Evolutionary conservation across 2,329 filamentous ascomycete species (phyloP).

Genomic region (Fusarium pininemorale): DNA sequence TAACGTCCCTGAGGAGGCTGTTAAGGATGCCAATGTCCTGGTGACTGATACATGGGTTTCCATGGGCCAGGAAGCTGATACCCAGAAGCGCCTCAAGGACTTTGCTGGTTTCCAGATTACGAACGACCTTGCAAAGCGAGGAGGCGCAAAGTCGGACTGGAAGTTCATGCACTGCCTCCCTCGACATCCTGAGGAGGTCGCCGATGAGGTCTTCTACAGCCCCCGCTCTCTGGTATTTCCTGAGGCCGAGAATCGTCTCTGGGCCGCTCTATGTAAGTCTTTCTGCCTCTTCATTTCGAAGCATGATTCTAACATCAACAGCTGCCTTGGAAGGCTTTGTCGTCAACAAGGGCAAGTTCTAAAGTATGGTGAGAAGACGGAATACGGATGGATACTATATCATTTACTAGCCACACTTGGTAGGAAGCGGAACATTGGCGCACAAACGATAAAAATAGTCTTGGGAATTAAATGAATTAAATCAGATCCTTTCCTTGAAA

Average conservation of each 20-base stretch:
- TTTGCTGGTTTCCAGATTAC: slow-evolving; percentile 95
- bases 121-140: slow-evolving; percentile 80
- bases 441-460: slow-evolving; percentile 41
- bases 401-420: slow-evolving; percentile 22
- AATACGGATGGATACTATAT: slow-evolving; percentile 3
- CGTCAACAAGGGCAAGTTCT: slow-evolving; percentile 88
- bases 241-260: slow-evolving; percentile 94
- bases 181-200: slow-evolving; percentile 90
- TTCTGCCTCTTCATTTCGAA: background rate
- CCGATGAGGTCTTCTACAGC: slow-evolving; percentile 93
- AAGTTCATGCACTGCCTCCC: slow-evolving; percentile 99
- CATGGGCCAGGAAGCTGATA: slow-evolving; percentile 95
- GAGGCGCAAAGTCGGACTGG: slow-evolving; percentile 89
- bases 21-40: slow-evolving; percentile 86
- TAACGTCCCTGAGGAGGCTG: slow-evolving; percentile 81
- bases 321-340: slow-evolving; percentile 88
- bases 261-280: slow-evolving; percentile 80
- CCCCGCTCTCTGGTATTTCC: slow-evolving; percentile 86
- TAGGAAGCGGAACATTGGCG: slow-evolving; percentile 35
- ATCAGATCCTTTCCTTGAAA: slow-evolving; percentile 41
- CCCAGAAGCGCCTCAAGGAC: slow-evolving; percentile 76
- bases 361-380: background rate
- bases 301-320: slow-evolving; percentile 43
- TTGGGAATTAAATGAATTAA: slow-evolving; percentile 42
- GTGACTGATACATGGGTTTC: slow-evolving; percentile 99